These are phyloP conservation scores for Fraxinus floribunda DNA, from an alignment of 305 asterid species.

Conservation along the genomic window DNA sequence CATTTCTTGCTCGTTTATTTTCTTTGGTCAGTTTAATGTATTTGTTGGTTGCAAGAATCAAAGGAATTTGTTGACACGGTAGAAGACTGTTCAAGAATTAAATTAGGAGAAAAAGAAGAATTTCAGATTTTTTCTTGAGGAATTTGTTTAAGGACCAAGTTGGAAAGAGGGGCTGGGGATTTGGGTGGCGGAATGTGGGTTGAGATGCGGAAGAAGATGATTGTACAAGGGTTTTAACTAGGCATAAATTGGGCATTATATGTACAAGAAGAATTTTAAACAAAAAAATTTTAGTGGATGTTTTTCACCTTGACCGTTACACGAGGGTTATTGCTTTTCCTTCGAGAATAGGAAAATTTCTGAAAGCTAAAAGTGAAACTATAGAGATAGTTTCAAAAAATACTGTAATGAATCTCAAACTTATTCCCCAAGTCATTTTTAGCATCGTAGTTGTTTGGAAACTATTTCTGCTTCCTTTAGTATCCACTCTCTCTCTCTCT, in stretches of 20 bases:
- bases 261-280: not conserved
- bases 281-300: not conserved
- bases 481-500: not conserved
- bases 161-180: not conserved
- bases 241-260: not conserved
- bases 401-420: not conserved
- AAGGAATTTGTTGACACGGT: not conserved
- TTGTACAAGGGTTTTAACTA: not conserved
- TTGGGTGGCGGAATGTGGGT: not conserved
- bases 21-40: not conserved
- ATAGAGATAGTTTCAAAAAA: not conserved
- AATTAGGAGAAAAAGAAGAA: not conserved
- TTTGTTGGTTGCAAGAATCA: not conserved
- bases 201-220: not conserved
- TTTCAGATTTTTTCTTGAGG: not conserved
- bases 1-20: not conserved
- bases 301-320: not conserved
- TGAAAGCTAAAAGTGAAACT: not conserved
- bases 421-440: not conserved
- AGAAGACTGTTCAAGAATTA: not conserved
- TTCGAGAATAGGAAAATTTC: constrained; percentile 9
- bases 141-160: not conserved
- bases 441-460: not conserved
- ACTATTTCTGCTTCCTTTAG: constrained; percentile 2
- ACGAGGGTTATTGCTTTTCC: not conserved